Conservation (phyloP, 306 rosid species). For the Rosa persica region DNA sequence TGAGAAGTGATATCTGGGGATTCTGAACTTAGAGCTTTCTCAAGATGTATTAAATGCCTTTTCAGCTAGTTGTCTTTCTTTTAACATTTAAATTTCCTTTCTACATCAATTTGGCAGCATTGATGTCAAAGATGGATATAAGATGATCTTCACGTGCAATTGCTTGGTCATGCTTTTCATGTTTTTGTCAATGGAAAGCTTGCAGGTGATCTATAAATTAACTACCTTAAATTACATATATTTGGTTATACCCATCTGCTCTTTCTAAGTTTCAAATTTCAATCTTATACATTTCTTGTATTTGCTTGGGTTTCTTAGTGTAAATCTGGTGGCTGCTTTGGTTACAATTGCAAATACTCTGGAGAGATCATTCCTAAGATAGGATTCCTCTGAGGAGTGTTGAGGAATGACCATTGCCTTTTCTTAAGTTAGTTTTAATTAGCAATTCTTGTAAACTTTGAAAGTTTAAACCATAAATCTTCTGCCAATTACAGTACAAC, state of each 20-base stretch:
- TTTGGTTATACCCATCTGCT: background rate
- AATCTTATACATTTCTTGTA: background rate
- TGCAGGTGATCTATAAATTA: conserved; percentile 44
- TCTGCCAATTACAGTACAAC: background rate
- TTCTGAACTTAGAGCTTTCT: conserved; percentile 10
- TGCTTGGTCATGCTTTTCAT: conserved; percentile 88
- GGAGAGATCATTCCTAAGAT: background rate
- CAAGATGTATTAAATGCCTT: conserved; percentile 5
- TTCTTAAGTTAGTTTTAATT: background rate
- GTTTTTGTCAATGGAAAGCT: conserved; percentile 70
- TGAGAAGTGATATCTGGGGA: background rate
- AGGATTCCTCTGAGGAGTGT: background rate
- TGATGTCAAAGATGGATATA: conserved; percentile 51
- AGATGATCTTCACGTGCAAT: conserved; percentile 73
- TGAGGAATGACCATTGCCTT: background rate
- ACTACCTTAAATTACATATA: background rate
- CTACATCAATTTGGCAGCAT: conserved; percentile 39
- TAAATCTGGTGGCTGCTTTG: background rate
- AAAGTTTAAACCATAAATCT: background rate
- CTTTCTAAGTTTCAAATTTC: background rate
- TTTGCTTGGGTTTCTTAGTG: background rate
- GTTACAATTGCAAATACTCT: background rate
- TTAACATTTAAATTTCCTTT: conserved; percentile 9
- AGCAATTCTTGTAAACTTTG: background rate
- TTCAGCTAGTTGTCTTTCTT: conserved; percentile 9